Conservation (phyloP, 75 land plant genomes). For the Azolla pinnata region DNA sequence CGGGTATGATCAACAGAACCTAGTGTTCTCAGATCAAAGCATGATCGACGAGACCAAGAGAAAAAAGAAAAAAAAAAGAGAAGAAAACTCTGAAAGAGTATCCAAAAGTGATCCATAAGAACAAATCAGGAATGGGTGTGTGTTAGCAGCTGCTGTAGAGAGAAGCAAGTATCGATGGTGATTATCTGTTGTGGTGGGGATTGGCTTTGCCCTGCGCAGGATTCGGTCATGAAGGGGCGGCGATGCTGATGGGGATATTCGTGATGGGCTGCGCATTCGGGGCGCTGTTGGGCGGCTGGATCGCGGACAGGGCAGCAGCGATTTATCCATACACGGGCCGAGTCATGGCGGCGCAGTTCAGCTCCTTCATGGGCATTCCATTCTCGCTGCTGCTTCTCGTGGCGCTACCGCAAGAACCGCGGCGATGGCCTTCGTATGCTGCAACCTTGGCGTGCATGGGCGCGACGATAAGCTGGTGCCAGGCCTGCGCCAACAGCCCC, state of each 20-base stretch:
- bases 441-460: conserved; percentile 79
- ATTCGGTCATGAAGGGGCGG: conserved; percentile 73
- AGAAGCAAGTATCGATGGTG: too few relatives aligned
- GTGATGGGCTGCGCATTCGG: conserved; percentile 83
- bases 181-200: too few relatives aligned
- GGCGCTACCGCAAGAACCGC: conserved; percentile 58
- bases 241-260: conserved; percentile 63
- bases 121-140: too few relatives aligned
- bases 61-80: too few relatives aligned
- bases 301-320: conserved; percentile 62
- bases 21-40: too few relatives aligned
- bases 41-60: too few relatives aligned
- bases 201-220: too few relatives aligned
- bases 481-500: conserved; percentile 78
- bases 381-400: conserved; percentile 68
- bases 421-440: conserved; percentile 42
- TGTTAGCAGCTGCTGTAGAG: too few relatives aligned
- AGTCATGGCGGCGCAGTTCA: conserved; percentile 89
- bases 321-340: conserved; percentile 69
- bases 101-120: too few relatives aligned
- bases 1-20: too few relatives aligned
- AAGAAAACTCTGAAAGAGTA: too few relatives aligned
- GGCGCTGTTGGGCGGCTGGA: conserved; percentile 70
- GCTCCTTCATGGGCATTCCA: conserved; percentile 94
- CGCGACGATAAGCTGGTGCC: conserved; percentile 85